A percentile compares a stretch with the other conserved stretches of the same genome.
Conservation (phyloP, 331 rosid species). For the Quercus tomentella region DNA sequence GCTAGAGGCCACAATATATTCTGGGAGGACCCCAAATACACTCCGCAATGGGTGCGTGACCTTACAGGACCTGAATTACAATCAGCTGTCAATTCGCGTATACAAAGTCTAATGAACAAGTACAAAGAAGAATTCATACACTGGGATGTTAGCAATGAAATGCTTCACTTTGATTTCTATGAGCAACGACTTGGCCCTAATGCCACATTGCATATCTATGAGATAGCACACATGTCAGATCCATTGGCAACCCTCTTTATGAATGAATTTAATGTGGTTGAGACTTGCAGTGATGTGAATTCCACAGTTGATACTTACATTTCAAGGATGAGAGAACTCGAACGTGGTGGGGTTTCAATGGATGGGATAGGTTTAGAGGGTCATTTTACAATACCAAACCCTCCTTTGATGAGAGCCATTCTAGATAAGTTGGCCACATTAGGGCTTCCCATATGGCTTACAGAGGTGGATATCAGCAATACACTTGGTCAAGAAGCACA, state of each 20-base stretch:
- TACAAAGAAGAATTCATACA: slow-evolving; percentile 83
- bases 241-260: slow-evolving; percentile 78
- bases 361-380: slow-evolving; percentile 95
- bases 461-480: slow-evolving; percentile 87
- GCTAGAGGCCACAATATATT: slow-evolving; percentile 95
- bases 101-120: slow-evolving; percentile 61
- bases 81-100: slow-evolving; percentile 59
- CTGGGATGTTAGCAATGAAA: slow-evolving; percentile 96
- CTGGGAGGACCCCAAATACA: slow-evolving; percentile 88
- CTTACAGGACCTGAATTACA: slow-evolving; percentile 44
- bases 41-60: slow-evolving; percentile 69
- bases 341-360: slow-evolving; percentile 53
- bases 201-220: slow-evolving; percentile 59
- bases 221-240: slow-evolving; percentile 68
- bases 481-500: slow-evolving; percentile 48
- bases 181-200: slow-evolving; percentile 65
- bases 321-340: slow-evolving; percentile 48
- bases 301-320: slow-evolving; percentile 76
- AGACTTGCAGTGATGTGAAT: slow-evolving; percentile 70
- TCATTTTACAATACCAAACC: slow-evolving; percentile 70
- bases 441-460: slow-evolving; percentile 82
- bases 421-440: slow-evolving; percentile 84
- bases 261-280: slow-evolving; percentile 91
- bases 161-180: slow-evolving; percentile 95
- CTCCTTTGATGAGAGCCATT: slow-evolving; percentile 73